Base-by-base conservation (phyloP, 352 stramenopile genomes). In the Phytopythium delawarense region DNA sequence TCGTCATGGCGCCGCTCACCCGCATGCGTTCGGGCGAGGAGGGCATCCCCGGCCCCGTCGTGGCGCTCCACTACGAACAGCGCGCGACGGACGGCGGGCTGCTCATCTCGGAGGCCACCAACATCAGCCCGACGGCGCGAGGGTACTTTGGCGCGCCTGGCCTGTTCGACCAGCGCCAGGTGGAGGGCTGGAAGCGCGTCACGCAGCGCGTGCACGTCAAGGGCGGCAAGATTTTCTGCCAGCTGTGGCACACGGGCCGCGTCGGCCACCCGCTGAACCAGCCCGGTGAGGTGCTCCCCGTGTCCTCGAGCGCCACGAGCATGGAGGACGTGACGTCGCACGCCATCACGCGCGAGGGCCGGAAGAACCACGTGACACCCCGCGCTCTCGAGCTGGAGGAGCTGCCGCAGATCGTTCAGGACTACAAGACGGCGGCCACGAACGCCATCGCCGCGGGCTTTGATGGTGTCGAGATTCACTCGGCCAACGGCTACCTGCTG, bases 401-500 rank as follows among this genome's bases (percentile, higher is more conserved):
- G 30, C 92, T 97, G 57, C 61, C 75, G 35, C 45, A 57, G 20
- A 76, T 74, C 25, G 39, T 71, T 13, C 51, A 74, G 32, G 64
- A 71, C 57, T 74, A 74, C 64, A 74, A 66, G 30, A 58, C 39
- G 25, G 64, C 64, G 13, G 67, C 67, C 8, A 51, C 30, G 50
- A 65, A 65, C 59, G 59, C 59, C 40, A 65, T 65, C 40, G 34
- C 16, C 20, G 61, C 48, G n/a, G 91, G 91, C 35, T 97, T 97
- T 61, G 91, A 98, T 57, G 88, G 89, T 35, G 72, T 98, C 37
- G 88, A 97, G 62, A 63, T 98, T 35, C 89, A 97, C 72, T 62
- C n/a, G n/a, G 89, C 85, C 8, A 94, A 97, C 64, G 91, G 89
- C 21, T 97, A 97, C 63, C 66, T 97, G 16, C 64, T 98, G 48